Evolutionary conservation across 1,139 yeast genomes (phyloP).

Genomic region (Zygosaccharomyces sapae): DNA sequence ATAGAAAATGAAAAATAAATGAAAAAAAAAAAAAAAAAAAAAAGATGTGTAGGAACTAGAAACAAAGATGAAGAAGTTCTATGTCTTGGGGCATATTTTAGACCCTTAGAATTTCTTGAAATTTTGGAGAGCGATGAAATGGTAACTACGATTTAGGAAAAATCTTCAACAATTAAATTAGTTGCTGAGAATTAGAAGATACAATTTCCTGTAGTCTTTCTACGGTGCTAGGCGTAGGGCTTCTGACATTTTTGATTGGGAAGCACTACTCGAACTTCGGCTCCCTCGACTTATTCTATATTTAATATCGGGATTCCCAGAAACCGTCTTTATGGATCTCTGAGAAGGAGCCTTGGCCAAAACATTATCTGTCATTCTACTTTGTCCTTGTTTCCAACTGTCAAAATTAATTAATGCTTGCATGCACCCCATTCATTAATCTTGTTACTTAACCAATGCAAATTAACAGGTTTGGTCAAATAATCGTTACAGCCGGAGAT

Average conservation of each 20-base stretch:
- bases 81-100: too few relatives aligned
- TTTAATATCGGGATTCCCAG: constrained; percentile 1
- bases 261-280: constrained; percentile 13
- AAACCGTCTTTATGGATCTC: background rate
- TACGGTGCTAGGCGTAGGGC: background rate
- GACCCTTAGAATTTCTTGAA: too few relatives aligned
- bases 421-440: constrained; percentile 98
- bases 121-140: too few relatives aligned
- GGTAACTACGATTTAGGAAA: background rate
- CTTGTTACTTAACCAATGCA: constrained; percentile 90
- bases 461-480: constrained; percentile 89
- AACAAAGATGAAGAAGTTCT: too few relatives aligned
- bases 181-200: too few relatives aligned
- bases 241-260: constrained; percentile 8
- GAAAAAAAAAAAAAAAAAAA: background rate
- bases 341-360: constrained; percentile 21
- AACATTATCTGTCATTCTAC: constrained; percentile 34
- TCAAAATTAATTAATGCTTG: constrained; percentile 95
- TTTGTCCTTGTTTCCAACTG: constrained; percentile 66
- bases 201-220: too few relatives aligned
- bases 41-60: too few relatives aligned
- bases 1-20: background rate
- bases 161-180: background rate
- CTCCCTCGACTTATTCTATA: constrained; percentile 5
- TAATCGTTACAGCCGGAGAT: constrained; percentile 97